These are phyloP conservation scores for Amphibolis antarctica DNA, from an alignment of 106 monocot genomes.

Conservation along the genomic window DNA sequence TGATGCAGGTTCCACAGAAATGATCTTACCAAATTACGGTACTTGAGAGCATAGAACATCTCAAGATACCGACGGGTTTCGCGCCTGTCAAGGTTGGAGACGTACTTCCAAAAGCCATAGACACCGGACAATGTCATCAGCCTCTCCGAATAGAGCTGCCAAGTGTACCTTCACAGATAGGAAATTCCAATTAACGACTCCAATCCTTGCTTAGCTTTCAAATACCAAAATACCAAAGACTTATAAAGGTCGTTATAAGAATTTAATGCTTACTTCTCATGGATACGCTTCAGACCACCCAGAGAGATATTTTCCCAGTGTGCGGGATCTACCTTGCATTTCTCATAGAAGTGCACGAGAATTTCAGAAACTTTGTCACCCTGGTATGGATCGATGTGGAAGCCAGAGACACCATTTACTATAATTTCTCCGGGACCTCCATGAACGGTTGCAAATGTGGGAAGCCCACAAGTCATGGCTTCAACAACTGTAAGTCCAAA, in stretches of 20 bases:
- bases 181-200: neutral
- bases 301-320: conserved; percentile 21
- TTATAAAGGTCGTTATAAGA: neutral
- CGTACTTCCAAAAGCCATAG: conserved; percentile 30
- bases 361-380: conserved; percentile 22
- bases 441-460: conserved; percentile 28
- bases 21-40: conserved; percentile 21
- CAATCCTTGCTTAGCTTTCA: no score
- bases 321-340: conserved; percentile 15
- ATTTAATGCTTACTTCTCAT: conserved; percentile 17
- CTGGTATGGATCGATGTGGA: conserved; percentile 28
- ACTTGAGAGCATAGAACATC: conserved; percentile 31
- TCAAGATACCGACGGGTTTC: conserved; percentile 24
- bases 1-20: neutral
- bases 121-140: conserved; percentile 26
- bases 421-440: conserved; percentile 31
- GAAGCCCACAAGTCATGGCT: conserved; percentile 30
- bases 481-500: conserved; percentile 29
- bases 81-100: conserved; percentile 22
- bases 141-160: conserved; percentile 30
- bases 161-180: conserved; percentile 20
- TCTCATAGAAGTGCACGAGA: conserved; percentile 23
- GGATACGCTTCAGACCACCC: conserved; percentile 19
- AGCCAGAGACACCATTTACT: conserved; percentile 25
- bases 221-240: neutral